Percentiles rank a stretch among this genome's conserved stretches.
Evolutionary conservation across 805 yeast species (phyloP).

Genomic region (Metschnikowia orientalis): DNA sequence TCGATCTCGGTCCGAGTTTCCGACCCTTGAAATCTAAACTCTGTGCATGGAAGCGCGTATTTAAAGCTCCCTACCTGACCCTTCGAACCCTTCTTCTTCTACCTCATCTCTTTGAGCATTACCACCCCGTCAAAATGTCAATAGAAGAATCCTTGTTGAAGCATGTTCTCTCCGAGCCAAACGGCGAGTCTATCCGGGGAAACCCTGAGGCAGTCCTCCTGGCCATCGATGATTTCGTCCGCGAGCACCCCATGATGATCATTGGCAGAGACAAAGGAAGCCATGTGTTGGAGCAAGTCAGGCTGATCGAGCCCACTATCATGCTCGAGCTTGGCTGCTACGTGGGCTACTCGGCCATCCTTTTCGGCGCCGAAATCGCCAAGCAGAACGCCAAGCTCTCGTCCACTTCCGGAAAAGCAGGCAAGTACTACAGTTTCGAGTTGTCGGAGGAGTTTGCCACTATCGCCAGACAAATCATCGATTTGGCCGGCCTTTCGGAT

Average conservation of each 20-base stretch:
- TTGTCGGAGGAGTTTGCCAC: slow-evolving; percentile 27
- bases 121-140: slow-evolving; percentile 1
- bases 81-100: not conserved
- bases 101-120: not conserved
- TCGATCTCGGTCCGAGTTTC: too few species aligned
- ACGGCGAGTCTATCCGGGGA: slow-evolving; percentile 22
- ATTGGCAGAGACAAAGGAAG: slow-evolving; percentile 31
- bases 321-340: slow-evolving; percentile 33
- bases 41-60: too few species aligned
- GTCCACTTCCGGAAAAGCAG: slow-evolving; percentile 11
- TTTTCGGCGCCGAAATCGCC: slow-evolving; percentile 26
- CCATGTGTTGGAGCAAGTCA: slow-evolving; percentile 23
- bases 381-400: slow-evolving; percentile 14
- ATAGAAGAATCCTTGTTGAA: slow-evolving; percentile 27
- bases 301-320: slow-evolving; percentile 20
- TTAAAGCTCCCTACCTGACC: too few species aligned
- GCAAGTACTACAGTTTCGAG: slow-evolving; percentile 34
- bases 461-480: slow-evolving; percentile 26
- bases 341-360: slow-evolving; percentile 36
- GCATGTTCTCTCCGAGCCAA: slow-evolving; percentile 22
- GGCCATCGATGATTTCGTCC: slow-evolving; percentile 26
- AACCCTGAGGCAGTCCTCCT: slow-evolving; percentile 30
- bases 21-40: too few species aligned
- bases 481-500: slow-evolving; percentile 30
- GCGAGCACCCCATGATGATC: slow-evolving; percentile 23